phyloP scores from a whole-genome alignment of 768 basidiomycete genomes.

The Gymnopilus junonius region DNA sequence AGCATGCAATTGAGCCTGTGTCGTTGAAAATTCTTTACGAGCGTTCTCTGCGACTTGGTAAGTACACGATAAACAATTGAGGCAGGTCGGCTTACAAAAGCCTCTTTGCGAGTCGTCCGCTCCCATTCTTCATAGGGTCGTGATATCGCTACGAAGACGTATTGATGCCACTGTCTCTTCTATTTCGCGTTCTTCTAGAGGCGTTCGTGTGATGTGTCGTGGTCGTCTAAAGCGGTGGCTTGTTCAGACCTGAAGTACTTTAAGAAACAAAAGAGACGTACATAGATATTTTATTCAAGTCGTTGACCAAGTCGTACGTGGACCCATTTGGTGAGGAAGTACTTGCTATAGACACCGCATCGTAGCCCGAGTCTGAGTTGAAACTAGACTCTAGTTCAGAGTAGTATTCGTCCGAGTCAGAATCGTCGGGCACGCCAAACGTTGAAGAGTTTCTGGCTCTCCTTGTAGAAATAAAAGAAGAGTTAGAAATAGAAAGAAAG shows the following conservation, averaged over 20 bases:
- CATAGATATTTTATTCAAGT: slow-evolving; percentile 21
- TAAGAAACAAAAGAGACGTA: not conserved
- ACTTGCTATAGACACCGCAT: slow-evolving; percentile 27
- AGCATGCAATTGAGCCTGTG: slow-evolving; percentile 32
- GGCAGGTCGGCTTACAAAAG: slow-evolving; percentile 44
- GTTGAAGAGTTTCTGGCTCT: slow-evolving; percentile 49
- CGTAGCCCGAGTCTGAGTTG: slow-evolving; percentile 43
- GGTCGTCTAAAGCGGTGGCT: slow-evolving; percentile 24
- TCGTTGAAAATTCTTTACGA: slow-evolving; percentile 42
- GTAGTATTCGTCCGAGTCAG: slow-evolving; percentile 36
- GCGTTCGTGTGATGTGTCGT: slow-evolving; percentile 32
- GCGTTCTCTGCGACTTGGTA: slow-evolving; percentile 42
- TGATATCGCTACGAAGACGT: slow-evolving; percentile 52
- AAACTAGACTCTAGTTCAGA: slow-evolving; percentile 36
- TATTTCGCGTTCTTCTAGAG: slow-evolving; percentile 44
- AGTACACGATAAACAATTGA: not conserved
- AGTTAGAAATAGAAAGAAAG: not conserved
- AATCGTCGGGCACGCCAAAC: slow-evolving; percentile 59
- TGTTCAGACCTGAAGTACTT: slow-evolving; percentile 17
- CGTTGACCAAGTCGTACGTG: slow-evolving; percentile 17
- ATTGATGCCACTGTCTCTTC: slow-evolving; percentile 58
- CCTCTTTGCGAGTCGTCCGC: slow-evolving; percentile 52
- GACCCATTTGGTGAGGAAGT: slow-evolving; percentile 23
- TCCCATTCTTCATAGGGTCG: slow-evolving; percentile 65
- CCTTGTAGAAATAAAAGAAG: slow-evolving; percentile 17